Conservation (phyloP, 2,329 filamentous ascomycete species). For the Teratosphaeria zuluensis region DNA sequence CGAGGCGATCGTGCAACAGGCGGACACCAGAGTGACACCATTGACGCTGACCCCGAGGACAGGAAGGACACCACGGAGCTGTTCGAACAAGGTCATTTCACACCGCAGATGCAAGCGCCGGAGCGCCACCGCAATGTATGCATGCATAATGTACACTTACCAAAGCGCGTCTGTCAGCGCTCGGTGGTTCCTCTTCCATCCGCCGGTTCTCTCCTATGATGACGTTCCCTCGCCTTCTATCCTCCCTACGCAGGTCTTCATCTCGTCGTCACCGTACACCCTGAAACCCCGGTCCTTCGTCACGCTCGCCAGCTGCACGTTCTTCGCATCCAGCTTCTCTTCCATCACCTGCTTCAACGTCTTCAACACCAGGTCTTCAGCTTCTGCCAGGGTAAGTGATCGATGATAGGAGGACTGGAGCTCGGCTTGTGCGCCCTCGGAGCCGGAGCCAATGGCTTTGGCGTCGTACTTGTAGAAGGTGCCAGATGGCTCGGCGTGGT, state of each 20-base stretch:
- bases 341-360: constrained; percentile 99
- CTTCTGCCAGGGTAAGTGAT: constrained; percentile 84
- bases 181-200: constrained; percentile 2
- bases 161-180: background rate
- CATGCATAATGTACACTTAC: background rate
- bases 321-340: constrained; percentile 98
- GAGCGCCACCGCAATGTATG: background rate
- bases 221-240: constrained; percentile 43
- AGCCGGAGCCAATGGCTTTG: constrained; percentile 95
- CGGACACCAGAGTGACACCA: background rate
- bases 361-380: constrained; percentile 91
- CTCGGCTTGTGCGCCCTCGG: constrained; percentile 94
- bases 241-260: constrained; percentile 83
- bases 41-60: background rate
- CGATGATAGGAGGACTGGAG: constrained; percentile 98
- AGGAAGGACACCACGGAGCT: background rate
- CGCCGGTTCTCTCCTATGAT: constrained; percentile 12
- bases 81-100: background rate
- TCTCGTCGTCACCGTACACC: constrained; percentile 97
- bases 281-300: constrained; percentile 97
- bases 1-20: too few species aligned
- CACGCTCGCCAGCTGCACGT: constrained; percentile 94
- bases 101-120: background rate
- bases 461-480: constrained; percentile 99
- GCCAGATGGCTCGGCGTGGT: constrained; percentile 94